Conservation (phyloP, 139 green algal genomes). For the Mesostigma viride region DNA sequence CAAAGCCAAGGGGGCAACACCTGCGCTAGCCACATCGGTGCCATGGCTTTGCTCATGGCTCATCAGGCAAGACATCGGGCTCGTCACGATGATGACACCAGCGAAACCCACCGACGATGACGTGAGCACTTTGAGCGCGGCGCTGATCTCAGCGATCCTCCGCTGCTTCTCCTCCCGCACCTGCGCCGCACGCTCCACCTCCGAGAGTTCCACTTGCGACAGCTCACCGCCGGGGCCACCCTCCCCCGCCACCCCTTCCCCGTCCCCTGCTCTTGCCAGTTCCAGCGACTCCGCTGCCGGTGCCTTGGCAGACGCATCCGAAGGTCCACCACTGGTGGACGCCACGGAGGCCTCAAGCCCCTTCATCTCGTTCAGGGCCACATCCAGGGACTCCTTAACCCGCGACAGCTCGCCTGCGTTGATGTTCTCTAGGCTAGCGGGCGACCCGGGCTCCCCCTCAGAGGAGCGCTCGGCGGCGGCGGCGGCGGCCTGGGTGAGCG, state of each 20-base stretch:
- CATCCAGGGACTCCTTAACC: too few relatives aligned
- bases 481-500: conserved; percentile 22
- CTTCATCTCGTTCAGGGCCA: conserved; percentile 10
- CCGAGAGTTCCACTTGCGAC: too few relatives aligned
- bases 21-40: not conserved
- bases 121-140: conserved; percentile 26
- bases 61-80: not conserved
- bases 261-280: too few relatives aligned
- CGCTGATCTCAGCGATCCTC: conserved; percentile 28
- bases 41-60: not conserved
- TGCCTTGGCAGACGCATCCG: too few relatives aligned
- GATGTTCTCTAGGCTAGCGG: conserved; percentile 2
- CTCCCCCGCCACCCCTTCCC: too few relatives aligned
- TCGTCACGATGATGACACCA: not conserved
- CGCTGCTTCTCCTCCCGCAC: conserved; percentile 25
- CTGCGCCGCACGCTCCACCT: too few relatives aligned
- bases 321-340: too few relatives aligned
- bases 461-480: not conserved
- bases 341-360: too few relatives aligned
- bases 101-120: conserved; percentile 13
- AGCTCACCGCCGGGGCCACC: not conserved
- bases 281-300: too few relatives aligned
- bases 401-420: too few relatives aligned
- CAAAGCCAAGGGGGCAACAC: not conserved
- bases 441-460: not conserved